Evolutionary conservation across 768 basidiomycete species (phyloP), one percentile per base, ranked within the genome.

Genomic region (Psilocybe tampanensis): DNA sequence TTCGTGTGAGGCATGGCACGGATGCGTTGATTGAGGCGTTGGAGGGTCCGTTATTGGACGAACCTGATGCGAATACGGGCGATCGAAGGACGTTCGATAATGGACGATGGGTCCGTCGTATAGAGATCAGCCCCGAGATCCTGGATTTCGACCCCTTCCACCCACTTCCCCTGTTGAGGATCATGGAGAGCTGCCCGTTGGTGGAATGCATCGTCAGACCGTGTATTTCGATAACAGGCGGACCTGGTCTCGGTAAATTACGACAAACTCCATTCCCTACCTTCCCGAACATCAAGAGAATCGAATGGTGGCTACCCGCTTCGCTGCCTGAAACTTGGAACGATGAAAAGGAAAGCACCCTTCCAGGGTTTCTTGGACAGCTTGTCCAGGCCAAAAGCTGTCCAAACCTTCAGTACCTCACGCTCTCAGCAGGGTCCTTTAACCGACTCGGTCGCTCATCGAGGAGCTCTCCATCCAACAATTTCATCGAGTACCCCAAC

Each of bases 131-230:
- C 17, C 45, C 44, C 3, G 19, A 13, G 18, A 44, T 60, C 32
- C 24, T 32, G 26, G 54, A 60, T 36, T 48, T 56, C 50, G 54
- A 55, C 32, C 54, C 54, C 9, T 60, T 56, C 36, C 47, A 56
- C 33, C 59, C 59, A 13, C 19, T 32, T 19, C 50, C 52, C n/a
- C 22, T 53, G 2, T 33, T 55, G 13, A 54, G 54, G 19, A 52
- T 60, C 34, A 32, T 60, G 44, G 33, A 48, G 45, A 23, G 55
- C 18, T 60, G 50, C 29, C 49, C 44, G 4, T 47, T 43, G 44
- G 59, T 44, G 2, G 54, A 56, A 23, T 47, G n/a, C 19, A 44
- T 48, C 29, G 43, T 52, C 15, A 34, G 50, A 34, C 49, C 56
- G 21, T 60, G 44, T 33, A n/a, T 52, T 15, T 24, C 22, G 15